Base-by-base conservation (phyloP, 2,329 filamentous ascomycete genomes). In the Colletotrichum scovillei region DNA sequence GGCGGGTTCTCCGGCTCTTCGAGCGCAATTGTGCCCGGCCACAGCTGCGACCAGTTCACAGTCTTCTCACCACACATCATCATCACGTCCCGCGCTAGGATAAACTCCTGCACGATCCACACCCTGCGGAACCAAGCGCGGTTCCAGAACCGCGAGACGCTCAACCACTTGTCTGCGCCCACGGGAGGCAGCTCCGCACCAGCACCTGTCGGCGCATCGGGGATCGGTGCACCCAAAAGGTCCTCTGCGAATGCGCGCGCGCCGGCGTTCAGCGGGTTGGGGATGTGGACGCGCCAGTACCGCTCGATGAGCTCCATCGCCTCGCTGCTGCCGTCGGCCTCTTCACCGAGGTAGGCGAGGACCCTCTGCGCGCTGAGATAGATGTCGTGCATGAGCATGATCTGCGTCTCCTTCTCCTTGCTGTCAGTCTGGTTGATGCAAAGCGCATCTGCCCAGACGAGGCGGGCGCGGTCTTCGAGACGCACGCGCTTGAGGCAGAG, bases 21-120 rank as follows among this genome's bases (percentile, higher is more conserved):
- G 22, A 74, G 19, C 56, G 72, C 68, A 16, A 74, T 56, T 19
- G 72, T 74, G 1, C 68, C 72, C 5, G 72, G 72, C 72, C 72
- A 74, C 24, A 74, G 49, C 62, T 59, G 49, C 12, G 63, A 46
- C 72, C 72, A 74, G 56, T 28, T 63, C 14, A 19, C 68, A 12
- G 35, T 55, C 56, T 68, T 67, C n/a, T 76, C 78, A 4, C 77
- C 65, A 53, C 79, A 80, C 58, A 80, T 75, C 65, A 79, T 69
- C 11, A 79, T 22, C 6, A 72, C 63, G 24, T 74, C 67, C 26
- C 68, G 58, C 2, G 77, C 74, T 1, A 80, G 71, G 16, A 80
- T 64, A 3, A 78, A 77, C 55, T 80, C 78, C 58, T 79, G 78
- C 6, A 79, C 76, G 35, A 80, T 76, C 78, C 79, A 80, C 6